These are phyloP conservation scores for Linderniella brevidens DNA, from an alignment of 257 asterid species.

Conservation along the genomic window DNA sequence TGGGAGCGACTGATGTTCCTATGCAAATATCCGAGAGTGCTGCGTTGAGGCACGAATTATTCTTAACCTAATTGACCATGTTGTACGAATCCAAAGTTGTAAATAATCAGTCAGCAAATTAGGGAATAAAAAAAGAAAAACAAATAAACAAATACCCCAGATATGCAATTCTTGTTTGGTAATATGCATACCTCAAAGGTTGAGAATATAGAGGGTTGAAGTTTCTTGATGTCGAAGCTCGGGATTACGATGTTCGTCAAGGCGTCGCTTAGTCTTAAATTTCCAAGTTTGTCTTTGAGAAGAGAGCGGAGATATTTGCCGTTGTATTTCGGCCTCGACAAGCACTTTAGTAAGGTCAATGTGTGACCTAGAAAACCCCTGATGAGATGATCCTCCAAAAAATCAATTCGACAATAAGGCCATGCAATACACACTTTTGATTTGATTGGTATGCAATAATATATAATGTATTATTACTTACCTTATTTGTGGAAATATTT, in stretches of 20 bases:
- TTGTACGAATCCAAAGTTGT: background rate
- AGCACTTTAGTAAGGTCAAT: conserved; percentile 11
- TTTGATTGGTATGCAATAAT: background rate
- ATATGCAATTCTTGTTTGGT: background rate
- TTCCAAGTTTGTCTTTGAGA: conserved; percentile 12
- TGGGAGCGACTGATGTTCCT: conserved; percentile 51
- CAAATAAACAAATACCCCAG: too few relatives aligned
- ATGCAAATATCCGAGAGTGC: conserved; percentile 43
- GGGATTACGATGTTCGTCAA: conserved; percentile 33
- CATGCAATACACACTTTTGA: background rate
- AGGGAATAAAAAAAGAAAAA: too few relatives aligned
- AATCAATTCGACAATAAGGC: background rate
- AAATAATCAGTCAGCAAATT: too few relatives aligned
- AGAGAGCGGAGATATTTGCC: conserved; percentile 24
- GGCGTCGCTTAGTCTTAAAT: conserved; percentile 22
- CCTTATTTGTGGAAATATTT: conserved; percentile 31
- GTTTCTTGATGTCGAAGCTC: conserved; percentile 31
- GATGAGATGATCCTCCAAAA: background rate
- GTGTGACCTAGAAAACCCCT: background rate
- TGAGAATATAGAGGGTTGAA: conserved; percentile 22
- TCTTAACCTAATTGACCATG: conserved; percentile 10
- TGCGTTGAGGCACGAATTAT: conserved; percentile 22
- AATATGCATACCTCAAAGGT: background rate
- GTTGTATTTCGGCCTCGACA: conserved; percentile 25
- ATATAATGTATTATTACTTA: background rate